Conservation (phyloP, 768 basidiomycete species). For the Chlorophyllum brunneum region DNA sequence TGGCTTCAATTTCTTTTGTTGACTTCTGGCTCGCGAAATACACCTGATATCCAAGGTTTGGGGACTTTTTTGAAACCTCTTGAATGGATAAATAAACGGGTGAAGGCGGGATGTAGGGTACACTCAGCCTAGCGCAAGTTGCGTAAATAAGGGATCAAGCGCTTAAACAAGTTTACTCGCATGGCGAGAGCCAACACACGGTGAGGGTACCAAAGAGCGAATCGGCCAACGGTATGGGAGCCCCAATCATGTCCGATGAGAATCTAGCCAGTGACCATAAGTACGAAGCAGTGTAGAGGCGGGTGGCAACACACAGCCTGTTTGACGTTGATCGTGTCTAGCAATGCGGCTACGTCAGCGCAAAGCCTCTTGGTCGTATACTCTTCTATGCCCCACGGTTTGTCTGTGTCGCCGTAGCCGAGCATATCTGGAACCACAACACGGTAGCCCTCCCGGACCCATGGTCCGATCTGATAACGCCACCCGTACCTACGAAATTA, state of each 20-base stretch:
- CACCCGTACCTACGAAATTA: conserved; percentile 57
- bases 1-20: conserved; percentile 49
- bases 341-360: conserved; percentile 59
- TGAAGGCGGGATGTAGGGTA: conserved; percentile 63
- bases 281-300: neutral
- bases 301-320: conserved; percentile 44
- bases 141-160: neutral
- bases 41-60: conserved; percentile 64
- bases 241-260: conserved; percentile 86
- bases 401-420: conserved; percentile 67
- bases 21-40: conserved; percentile 56
- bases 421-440: conserved; percentile 60
- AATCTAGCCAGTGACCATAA: conserved; percentile 31
- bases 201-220: conserved; percentile 71
- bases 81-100: conserved; percentile 44
- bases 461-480: conserved; percentile 70
- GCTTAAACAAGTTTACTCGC: conserved; percentile 34
- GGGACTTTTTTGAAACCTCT: conserved; percentile 45
- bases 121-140: conserved; percentile 48
- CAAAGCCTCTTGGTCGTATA: conserved; percentile 60
- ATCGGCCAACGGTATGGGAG: conserved; percentile 54
- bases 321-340: conserved; percentile 50
- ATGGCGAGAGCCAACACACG: conserved; percentile 54
- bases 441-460: conserved; percentile 58
- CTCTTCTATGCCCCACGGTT: conserved; percentile 47